phyloP scores from a whole-genome alignment of 768 basidiomycete species.

The Paxillus rubicundulus region DNA sequence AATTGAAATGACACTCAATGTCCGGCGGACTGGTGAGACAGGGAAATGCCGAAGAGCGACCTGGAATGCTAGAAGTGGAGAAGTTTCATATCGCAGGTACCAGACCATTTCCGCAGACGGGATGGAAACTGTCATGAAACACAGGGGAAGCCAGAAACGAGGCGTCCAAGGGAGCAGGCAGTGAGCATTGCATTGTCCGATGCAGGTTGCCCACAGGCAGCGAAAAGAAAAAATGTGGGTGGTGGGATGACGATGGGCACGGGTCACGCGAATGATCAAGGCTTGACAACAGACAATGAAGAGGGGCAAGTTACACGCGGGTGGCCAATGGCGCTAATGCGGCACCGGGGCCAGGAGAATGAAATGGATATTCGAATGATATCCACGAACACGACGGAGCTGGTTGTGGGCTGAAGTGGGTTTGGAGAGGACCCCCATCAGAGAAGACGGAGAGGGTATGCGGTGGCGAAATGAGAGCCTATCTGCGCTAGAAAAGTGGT shows the following conservation, averaged over 20 bases:
- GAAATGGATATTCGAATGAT: not conserved
- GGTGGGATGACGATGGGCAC: no score
- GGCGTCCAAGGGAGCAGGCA: not conserved
- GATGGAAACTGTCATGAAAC: not conserved
- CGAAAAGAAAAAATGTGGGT: no score
- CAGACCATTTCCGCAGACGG: not conserved
- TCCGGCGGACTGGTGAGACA: not conserved
- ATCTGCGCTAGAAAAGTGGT: not conserved
- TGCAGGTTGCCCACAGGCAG: no score
- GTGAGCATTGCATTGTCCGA: not conserved
- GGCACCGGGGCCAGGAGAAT: not conserved
- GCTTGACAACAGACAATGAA: not conserved
- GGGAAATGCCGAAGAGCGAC: not conserved
- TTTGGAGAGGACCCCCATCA: not conserved
- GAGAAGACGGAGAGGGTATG: no score
- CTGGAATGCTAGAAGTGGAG: not conserved
- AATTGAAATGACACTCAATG: not conserved
- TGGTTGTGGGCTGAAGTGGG: no score
- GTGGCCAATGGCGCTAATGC: not conserved
- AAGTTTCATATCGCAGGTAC: not conserved
- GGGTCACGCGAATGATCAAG: not conserved
- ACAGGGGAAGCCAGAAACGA: not conserved
- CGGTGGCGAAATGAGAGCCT: not conserved
- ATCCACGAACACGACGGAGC: not conserved
- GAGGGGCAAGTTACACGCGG: not conserved